Conservation (phyloP, 305 asterid species). For the Fraxinus velutina region DNA sequence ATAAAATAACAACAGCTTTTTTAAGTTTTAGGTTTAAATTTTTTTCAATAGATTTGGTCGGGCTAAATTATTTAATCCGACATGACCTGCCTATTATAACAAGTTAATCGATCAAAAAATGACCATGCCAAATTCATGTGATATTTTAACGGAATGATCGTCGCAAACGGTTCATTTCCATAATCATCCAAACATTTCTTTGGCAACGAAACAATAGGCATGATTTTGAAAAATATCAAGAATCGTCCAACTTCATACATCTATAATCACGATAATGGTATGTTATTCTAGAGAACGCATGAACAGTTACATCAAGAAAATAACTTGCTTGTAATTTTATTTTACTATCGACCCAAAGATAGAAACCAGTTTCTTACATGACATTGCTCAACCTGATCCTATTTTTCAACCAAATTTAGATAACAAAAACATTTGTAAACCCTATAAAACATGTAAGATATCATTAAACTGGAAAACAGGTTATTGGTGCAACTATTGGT, state of each 20-base stretch:
- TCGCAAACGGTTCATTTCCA: background rate
- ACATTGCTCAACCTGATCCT: background rate
- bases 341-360: background rate
- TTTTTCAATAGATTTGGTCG: background rate
- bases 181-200: background rate
- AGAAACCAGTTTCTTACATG: background rate
- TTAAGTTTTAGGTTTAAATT: background rate
- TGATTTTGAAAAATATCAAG: background rate
- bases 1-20: background rate
- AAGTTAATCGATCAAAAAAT: background rate
- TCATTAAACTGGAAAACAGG: constrained; percentile 7
- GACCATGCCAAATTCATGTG: background rate
- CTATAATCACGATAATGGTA: background rate
- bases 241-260: background rate
- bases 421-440: background rate
- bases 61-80: background rate
- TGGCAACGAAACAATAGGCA: background rate
- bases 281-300: background rate
- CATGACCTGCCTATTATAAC: background rate
- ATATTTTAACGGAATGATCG: background rate
- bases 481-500: background rate
- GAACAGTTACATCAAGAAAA: background rate
- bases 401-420: background rate
- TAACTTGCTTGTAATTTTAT: background rate
- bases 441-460: constrained; percentile 15